These are phyloP conservation scores for Candida maesae DNA, from an alignment of 805 yeast genomes.

Conservation along the genomic window DNA sequence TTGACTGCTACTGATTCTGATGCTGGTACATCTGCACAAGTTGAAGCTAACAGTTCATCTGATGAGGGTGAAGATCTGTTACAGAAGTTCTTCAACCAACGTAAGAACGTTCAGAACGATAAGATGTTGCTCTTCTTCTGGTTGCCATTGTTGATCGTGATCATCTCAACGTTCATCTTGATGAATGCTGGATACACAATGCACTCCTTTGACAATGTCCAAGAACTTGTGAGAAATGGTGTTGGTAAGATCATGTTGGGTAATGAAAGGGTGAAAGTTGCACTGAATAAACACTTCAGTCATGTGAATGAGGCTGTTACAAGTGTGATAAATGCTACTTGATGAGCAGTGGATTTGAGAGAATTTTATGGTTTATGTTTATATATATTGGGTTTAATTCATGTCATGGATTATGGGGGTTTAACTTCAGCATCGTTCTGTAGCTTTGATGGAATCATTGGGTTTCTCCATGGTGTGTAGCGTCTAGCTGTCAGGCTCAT, in stretches of 20 bases:
- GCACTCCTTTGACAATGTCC: conserved; percentile 32
- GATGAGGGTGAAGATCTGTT: conserved; percentile 31
- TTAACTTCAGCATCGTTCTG: no score
- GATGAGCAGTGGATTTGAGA: conserved; percentile 1
- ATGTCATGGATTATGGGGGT: no score
- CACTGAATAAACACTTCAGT: conserved; percentile 35
- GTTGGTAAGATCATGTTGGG: conserved; percentile 51
- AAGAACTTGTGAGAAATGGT: conserved; percentile 38
- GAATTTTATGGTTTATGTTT: no score
- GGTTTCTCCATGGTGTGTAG: no score
- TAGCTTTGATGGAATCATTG: no score
- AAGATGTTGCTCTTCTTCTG: conserved; percentile 86
- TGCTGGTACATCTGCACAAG: conserved; percentile 8
- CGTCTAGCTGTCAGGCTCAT: no score
- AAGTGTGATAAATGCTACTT: conserved; percentile 24
- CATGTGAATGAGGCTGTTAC: conserved; percentile 41
- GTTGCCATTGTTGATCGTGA: conserved; percentile 70
- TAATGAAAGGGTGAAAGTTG: conserved; percentile 44
- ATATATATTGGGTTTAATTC: no score
- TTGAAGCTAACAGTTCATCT: conserved; percentile 10
- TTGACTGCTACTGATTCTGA: conserved; percentile 5
- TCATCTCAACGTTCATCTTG: conserved; percentile 44
- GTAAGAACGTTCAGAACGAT: conserved; percentile 57
- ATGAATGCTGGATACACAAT: conserved; percentile 34
- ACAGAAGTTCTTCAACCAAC: conserved; percentile 38